phyloP scores from a whole-genome alignment of 306 rosid species.

The Canavalia gladiata region DNA sequence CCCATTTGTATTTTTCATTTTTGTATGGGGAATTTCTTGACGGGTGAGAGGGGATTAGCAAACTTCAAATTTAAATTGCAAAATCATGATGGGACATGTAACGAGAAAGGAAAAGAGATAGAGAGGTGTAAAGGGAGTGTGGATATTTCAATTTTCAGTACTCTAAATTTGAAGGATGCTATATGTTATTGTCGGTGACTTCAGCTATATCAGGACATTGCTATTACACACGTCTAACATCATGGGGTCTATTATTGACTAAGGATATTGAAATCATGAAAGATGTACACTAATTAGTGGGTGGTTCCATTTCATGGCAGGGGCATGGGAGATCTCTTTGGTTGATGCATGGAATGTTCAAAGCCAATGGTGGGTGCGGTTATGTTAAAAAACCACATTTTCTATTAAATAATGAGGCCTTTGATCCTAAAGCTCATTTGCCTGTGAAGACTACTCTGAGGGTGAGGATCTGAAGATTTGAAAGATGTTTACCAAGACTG shows the following conservation, averaged over 20 bases:
- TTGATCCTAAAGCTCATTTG: slow-evolving; percentile 69
- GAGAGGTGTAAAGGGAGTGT: not conserved
- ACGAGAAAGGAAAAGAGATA: not conserved
- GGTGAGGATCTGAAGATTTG: slow-evolving; percentile 57
- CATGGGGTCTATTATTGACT: slow-evolving; percentile 31
- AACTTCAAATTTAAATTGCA: not conserved
- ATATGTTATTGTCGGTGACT: not conserved
- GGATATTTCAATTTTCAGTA: no score
- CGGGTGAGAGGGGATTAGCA: not conserved
- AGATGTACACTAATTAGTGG: slow-evolving; percentile 33
- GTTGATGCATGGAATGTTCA: slow-evolving; percentile 99
- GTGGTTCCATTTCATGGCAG: slow-evolving; percentile 54
- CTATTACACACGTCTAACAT: not conserved
- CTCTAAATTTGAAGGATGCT: not conserved
- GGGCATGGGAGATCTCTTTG: slow-evolving; percentile 96
- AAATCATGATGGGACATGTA: not conserved
- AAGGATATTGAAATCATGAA: slow-evolving; percentile 38
- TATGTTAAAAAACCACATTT: slow-evolving; percentile 94
- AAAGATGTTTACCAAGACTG: slow-evolving; percentile 7
- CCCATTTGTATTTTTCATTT: not conserved
- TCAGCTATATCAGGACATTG: slow-evolving; percentile 4
- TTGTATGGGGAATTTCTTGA: slow-evolving; percentile 27
- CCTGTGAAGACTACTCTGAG: slow-evolving; percentile 73
- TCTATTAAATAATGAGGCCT: slow-evolving; percentile 71
- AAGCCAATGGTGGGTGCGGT: slow-evolving; percentile 92